Evolutionary conservation across 2,329 filamentous ascomycete species (phyloP).

Genomic region (Fusarium xyrophilum): DNA sequence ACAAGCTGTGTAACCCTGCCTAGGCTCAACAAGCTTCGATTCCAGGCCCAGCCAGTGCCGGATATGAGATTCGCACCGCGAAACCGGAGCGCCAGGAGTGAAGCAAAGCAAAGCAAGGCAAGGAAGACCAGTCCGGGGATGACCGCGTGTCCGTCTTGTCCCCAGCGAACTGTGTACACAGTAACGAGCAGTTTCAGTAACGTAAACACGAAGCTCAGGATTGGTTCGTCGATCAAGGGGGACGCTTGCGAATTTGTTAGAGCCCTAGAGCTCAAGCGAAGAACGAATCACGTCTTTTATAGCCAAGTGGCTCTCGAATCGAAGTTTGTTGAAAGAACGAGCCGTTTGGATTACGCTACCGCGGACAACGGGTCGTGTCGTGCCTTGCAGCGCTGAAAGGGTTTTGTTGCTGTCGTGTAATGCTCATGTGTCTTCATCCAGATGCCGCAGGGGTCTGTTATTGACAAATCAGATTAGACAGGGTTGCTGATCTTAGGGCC

Average conservation of each 20-base stretch:
- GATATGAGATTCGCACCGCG: slow-evolving; percentile 34
- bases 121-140: slow-evolving; percentile 34
- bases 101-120: slow-evolving; percentile 11
- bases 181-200: slow-evolving; percentile 36
- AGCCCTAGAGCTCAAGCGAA: slow-evolving; percentile 16
- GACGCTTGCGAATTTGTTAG: slow-evolving; percentile 25
- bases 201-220: slow-evolving; percentile 41
- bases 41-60: slow-evolving; percentile 35
- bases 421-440: slow-evolving; percentile 21
- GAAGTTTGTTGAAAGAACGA: slow-evolving; percentile 8
- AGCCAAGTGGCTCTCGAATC: slow-evolving; percentile 25
- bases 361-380: slow-evolving; percentile 36
- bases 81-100: slow-evolving; percentile 17
- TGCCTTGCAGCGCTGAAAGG: slow-evolving; percentile 38
- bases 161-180: slow-evolving; percentile 24
- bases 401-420: slow-evolving; percentile 22
- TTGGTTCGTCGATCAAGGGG: slow-evolving; percentile 37
- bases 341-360: slow-evolving; percentile 26
- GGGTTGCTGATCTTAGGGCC: slow-evolving; percentile 29
- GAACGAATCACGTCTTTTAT: slow-evolving; percentile 34
- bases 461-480: slow-evolving; percentile 33
- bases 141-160: slow-evolving; percentile 37
- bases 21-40: slow-evolving; percentile 23
- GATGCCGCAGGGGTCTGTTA: slow-evolving; percentile 19
- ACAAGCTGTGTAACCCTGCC: slow-evolving; percentile 12